A percentile compares a stretch with the other conserved stretches of the same genome.
Conservation (phyloP, 306 rosid genomes). For the Trifolium repens region DNA sequence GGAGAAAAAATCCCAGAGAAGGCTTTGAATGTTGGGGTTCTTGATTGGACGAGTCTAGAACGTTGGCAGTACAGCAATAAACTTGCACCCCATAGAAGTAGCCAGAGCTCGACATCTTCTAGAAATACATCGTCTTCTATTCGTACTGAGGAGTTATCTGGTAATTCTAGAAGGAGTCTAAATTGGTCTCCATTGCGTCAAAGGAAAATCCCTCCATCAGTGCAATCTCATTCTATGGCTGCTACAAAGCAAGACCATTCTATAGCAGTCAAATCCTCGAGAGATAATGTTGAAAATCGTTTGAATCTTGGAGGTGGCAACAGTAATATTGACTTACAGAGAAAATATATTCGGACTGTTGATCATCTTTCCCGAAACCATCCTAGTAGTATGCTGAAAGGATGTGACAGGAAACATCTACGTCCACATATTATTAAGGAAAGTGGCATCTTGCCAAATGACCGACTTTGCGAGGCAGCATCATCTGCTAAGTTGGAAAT, state of each 20-base stretch:
- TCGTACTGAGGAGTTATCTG: slow-evolving; percentile 61
- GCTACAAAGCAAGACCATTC: slow-evolving; percentile 48
- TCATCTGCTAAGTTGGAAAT: slow-evolving; percentile 37
- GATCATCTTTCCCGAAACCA: slow-evolving; percentile 47
- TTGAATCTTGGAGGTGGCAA: slow-evolving; percentile 43
- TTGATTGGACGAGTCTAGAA: slow-evolving; percentile 86
- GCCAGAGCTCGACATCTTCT: slow-evolving; percentile 55
- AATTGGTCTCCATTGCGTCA: slow-evolving; percentile 62
- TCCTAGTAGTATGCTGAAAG: slow-evolving; percentile 42
- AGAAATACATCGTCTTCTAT: slow-evolving; percentile 59
- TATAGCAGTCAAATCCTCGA: slow-evolving; percentile 47
- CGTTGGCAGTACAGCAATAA: slow-evolving; percentile 71
- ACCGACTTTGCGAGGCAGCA: slow-evolving; percentile 40
- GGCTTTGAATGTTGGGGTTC: slow-evolving; percentile 88
- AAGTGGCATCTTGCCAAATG: slow-evolving; percentile 44
- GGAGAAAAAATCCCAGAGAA: slow-evolving; percentile 69
- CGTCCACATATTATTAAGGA: slow-evolving; percentile 43
- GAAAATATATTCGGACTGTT: slow-evolving; percentile 48
- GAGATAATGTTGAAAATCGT: slow-evolving; percentile 44
- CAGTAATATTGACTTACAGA: slow-evolving; percentile 40
- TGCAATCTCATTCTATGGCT: slow-evolving; percentile 56
- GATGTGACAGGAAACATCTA: slow-evolving; percentile 44
- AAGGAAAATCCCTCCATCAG: slow-evolving; percentile 54
- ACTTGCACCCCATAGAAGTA: slow-evolving; percentile 50
- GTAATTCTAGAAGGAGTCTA: slow-evolving; percentile 53